Conservation (phyloP, 208 protist genomes). For the Leishmania braziliensis region DNA sequence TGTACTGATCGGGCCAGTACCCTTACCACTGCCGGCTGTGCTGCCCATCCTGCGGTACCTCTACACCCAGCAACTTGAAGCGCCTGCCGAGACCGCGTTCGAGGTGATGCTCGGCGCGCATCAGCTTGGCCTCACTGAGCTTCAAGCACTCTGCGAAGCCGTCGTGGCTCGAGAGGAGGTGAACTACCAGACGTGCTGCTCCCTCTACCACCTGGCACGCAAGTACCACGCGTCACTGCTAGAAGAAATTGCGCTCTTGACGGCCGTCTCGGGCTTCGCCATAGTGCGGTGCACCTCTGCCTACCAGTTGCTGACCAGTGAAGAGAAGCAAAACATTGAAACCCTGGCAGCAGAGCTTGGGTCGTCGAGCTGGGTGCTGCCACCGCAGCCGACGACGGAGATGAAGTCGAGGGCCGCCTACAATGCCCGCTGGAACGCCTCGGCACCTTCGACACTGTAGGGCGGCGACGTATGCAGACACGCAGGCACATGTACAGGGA, state of each 20-base stretch:
- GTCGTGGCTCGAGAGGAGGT: slow-evolving; percentile 79
- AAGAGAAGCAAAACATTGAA: slow-evolving; percentile 62
- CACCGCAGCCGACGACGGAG: slow-evolving; percentile 46
- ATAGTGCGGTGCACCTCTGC: slow-evolving; percentile 53
- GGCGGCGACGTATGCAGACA: background rate
- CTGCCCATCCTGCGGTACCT: slow-evolving; percentile 68
- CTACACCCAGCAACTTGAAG: slow-evolving; percentile 66
- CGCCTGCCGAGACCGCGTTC: slow-evolving; percentile 54
- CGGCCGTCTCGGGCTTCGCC: slow-evolving; percentile 65
- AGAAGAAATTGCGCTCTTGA: slow-evolving; percentile 78
- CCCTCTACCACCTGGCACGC: slow-evolving; percentile 72
- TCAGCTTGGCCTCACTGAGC: slow-evolving; percentile 50
- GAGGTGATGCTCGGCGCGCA: slow-evolving; percentile 73
- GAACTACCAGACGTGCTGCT: slow-evolving; percentile 75
- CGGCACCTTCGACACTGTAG: slow-evolving; percentile 5
- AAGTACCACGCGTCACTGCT: slow-evolving; percentile 73
- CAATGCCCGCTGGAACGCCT: slow-evolving; percentile 42
- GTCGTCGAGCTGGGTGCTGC: slow-evolving; percentile 62
- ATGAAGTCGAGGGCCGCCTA: slow-evolving; percentile 60
- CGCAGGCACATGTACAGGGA: background rate
- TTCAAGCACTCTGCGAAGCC: slow-evolving; percentile 78
- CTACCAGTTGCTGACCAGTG: slow-evolving; percentile 47
- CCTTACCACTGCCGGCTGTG: slow-evolving; percentile 63
- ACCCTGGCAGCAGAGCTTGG: slow-evolving; percentile 68
- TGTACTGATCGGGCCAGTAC: slow-evolving; percentile 76